phyloP scores from a whole-genome alignment of 768 basidiomycete genomes.

The Panaeolus papilionaceus region DNA sequence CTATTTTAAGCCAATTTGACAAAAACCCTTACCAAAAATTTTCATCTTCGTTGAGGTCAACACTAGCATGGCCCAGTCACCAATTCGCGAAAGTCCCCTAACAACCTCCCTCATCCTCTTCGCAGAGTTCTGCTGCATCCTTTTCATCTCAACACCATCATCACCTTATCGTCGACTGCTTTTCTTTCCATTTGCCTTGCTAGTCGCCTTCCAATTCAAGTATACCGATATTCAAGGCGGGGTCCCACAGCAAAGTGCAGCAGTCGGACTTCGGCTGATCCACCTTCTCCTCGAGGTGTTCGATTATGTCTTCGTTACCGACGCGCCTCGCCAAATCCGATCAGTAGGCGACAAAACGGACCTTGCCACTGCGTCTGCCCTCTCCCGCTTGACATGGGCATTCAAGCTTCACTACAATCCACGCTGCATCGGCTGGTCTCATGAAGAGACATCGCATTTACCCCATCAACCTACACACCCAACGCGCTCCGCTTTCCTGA shows the following conservation, averaged over 20 bases:
- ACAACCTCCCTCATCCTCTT: too few species aligned
- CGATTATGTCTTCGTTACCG: constrained; percentile 28
- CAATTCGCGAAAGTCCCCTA: too few species aligned
- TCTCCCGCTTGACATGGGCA: constrained; percentile 26
- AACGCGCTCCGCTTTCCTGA: constrained; percentile 25
- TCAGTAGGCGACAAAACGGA: constrained; percentile 21
- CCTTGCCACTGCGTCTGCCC: constrained; percentile 16
- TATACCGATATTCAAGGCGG: background rate
- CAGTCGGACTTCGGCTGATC: constrained; percentile 15
- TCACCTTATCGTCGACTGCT: constrained; percentile 19
- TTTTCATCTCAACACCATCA: constrained; percentile 3
- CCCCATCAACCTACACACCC: constrained; percentile 13
- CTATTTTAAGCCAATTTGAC: too few species aligned
- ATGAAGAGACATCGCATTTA: constrained; percentile 21
- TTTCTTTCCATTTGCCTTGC: constrained; percentile 21
- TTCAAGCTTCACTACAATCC: constrained; percentile 24
- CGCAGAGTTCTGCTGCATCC: too few species aligned
- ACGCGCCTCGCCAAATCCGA: constrained; percentile 23
- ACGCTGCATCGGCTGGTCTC: constrained; percentile 30
- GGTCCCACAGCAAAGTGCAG: background rate
- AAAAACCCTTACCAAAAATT: too few species aligned
- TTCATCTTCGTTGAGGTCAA: too few species aligned
- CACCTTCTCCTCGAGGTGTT: constrained; percentile 18
- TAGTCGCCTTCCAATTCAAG: constrained; percentile 1
- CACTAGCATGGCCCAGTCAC: too few species aligned